These are phyloP conservation scores for Gomphus bonarii DNA, from an alignment of 1,284 basidiomycete species.

Conservation along the genomic window DNA sequence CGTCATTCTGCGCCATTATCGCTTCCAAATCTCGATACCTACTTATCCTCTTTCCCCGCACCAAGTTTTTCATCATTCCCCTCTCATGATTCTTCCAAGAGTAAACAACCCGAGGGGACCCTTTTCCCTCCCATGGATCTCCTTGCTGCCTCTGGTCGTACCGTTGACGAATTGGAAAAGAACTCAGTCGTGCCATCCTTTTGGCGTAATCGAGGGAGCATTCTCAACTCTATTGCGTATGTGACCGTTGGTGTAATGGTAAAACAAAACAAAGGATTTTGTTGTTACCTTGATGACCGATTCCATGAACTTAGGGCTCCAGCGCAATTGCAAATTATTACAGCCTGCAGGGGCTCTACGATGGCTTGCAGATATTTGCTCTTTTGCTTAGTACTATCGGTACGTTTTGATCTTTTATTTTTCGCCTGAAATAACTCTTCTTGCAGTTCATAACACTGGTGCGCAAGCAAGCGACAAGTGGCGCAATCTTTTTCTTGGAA, in stretches of 20 bases:
- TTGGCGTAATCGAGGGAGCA: slow-evolving; percentile 44
- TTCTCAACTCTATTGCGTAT: slow-evolving; percentile 34
- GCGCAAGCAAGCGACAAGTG: slow-evolving; percentile 34
- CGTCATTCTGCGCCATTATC: slow-evolving; percentile 43
- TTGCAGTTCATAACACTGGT: slow-evolving; percentile 33
- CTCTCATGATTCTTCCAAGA: slow-evolving; percentile 16
- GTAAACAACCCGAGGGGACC: slow-evolving; percentile 16
- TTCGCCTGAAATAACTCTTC: background rate
- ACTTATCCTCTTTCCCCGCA: slow-evolving; percentile 37
- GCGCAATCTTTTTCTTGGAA: slow-evolving; percentile 50
- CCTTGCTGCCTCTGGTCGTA: slow-evolving; percentile 34
- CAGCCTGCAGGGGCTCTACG: slow-evolving; percentile 55
- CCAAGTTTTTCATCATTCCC: slow-evolving; percentile 27
- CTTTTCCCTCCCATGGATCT: slow-evolving; percentile 50
- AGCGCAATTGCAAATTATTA: slow-evolving; percentile 57
- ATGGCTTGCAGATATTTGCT: slow-evolving; percentile 61
- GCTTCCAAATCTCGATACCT: slow-evolving; percentile 48
- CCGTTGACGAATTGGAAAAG: slow-evolving; percentile 47
- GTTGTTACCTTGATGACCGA: background rate
- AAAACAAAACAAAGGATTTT: slow-evolving; percentile 17
- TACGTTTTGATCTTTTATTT: slow-evolving; percentile 18
- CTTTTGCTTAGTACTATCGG: slow-evolving; percentile 55
- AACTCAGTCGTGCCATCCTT: slow-evolving; percentile 36
- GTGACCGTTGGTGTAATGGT: slow-evolving; percentile 44
- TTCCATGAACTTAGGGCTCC: slow-evolving; percentile 39